Conservation (phyloP, 148 eudicot genomes). For the Rhododendron simsii region DNA sequence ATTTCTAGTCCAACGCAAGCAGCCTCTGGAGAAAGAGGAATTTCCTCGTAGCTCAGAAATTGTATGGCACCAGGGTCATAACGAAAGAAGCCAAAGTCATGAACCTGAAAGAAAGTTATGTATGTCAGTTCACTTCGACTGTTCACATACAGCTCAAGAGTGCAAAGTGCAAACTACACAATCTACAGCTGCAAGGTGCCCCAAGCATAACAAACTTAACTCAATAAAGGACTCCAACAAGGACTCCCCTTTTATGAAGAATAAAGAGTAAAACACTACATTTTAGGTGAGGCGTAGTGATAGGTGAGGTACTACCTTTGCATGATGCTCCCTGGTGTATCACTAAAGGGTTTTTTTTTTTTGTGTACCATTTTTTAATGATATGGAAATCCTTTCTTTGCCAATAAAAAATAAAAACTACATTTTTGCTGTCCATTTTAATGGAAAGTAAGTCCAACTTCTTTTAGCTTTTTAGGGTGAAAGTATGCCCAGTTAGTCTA, state of each 20-base stretch:
- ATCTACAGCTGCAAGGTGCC: background rate
- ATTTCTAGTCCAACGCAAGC: conserved; percentile 97
- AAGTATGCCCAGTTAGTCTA: background rate
- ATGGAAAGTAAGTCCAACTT: background rate
- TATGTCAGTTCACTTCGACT: background rate
- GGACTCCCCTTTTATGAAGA: background rate
- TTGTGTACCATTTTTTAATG: no score
- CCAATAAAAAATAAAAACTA: no score
- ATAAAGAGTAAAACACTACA: no score
- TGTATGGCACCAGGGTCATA: conserved; percentile 83
- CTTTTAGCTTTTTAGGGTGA: background rate
- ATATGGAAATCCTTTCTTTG: no score
- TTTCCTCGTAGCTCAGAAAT: conserved; percentile 89
- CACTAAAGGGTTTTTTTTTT: no score
- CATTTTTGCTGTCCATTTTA: background rate
- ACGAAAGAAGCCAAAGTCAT: conserved; percentile 97
- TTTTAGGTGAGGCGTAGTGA: no score
- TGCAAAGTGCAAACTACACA: background rate
- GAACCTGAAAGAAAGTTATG: conserved; percentile 50
- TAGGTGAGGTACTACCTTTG: no score
- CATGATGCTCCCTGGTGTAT: no score
- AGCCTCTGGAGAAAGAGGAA: conserved; percentile 97
- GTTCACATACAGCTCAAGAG: background rate
- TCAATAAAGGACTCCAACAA: background rate
- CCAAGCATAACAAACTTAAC: background rate